Evolutionary conservation across 2,329 filamentous ascomycete genomes (phyloP).

Genomic region (Chrysoporthe puriensis): DNA sequence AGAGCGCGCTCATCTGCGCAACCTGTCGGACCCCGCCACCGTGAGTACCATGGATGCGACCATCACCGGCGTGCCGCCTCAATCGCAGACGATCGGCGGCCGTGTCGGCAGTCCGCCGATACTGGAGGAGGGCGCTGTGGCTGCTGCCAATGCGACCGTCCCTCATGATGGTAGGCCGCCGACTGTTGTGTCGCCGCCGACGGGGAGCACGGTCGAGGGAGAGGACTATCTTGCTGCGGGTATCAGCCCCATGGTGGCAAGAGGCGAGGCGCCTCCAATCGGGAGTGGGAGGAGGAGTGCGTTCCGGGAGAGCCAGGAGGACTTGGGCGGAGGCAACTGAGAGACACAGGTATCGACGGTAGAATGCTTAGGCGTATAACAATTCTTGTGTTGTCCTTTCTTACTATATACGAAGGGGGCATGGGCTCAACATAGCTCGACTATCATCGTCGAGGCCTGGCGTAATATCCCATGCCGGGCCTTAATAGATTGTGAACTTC

Average conservation of each 20-base stretch:
- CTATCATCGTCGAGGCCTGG: too few species aligned
- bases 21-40: constrained; percentile 45
- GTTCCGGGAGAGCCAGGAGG: constrained; percentile 47
- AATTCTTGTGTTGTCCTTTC: too few species aligned
- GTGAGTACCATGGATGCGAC: constrained; percentile 39
- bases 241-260: constrained; percentile 25
- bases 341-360: not conserved
- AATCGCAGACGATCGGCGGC: constrained; percentile 1
- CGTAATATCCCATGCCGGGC: too few species aligned
- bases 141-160: constrained; percentile 4
- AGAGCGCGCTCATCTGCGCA: constrained; percentile 45
- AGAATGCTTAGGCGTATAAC: not conserved
- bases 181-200: constrained; percentile 37
- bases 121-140: constrained; percentile 20
- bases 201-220: constrained; percentile 31
- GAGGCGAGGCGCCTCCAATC: constrained; percentile 22
- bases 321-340: constrained; percentile 37
- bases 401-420: too few species aligned
- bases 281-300: constrained; percentile 42
- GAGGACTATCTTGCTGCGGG: constrained; percentile 35
- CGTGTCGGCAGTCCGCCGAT: constrained; percentile 19
- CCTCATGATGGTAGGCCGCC: constrained; percentile 25
- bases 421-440: too few species aligned
- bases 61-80: constrained; percentile 19
- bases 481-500: too few species aligned